These are phyloP conservation scores for Citrullus mucosospermus DNA, from an alignment of 306 rosid genomes.

Conservation along the genomic window DNA sequence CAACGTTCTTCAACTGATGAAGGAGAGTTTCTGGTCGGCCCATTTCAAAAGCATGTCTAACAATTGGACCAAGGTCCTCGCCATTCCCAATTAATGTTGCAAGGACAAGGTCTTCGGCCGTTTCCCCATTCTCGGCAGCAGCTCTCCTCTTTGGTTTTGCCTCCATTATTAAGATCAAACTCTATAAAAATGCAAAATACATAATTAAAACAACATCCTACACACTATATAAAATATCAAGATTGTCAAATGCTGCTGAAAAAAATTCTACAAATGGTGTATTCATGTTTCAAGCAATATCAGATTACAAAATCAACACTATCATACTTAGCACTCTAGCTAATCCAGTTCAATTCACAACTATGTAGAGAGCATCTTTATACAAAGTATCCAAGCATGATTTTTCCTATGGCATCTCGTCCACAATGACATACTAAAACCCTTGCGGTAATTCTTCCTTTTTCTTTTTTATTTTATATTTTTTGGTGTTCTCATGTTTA, in stretches of 20 bases:
- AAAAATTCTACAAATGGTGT: neutral
- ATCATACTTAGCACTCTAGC: neutral
- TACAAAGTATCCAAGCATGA: neutral
- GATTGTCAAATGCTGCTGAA: neutral
- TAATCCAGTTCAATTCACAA: neutral
- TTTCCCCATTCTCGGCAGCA: slow-evolving; percentile 51
- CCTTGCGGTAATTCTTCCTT: neutral
- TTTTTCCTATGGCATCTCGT: neutral
- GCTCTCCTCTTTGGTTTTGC: slow-evolving; percentile 40
- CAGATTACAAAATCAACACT: neutral
- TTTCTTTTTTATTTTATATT: neutral
- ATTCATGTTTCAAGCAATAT: neutral
- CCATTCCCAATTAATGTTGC: slow-evolving; percentile 78
- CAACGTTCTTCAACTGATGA: slow-evolving; percentile 64
- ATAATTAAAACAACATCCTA: neutral
- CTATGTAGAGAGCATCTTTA: neutral
- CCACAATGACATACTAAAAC: neutral
- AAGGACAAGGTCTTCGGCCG: slow-evolving; percentile 74
- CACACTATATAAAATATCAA: neutral
- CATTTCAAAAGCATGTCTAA: slow-evolving; percentile 86
- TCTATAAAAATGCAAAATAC: neutral
- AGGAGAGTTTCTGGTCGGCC: slow-evolving; percentile 72
- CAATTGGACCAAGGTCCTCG: slow-evolving; percentile 78
- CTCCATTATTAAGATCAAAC: slow-evolving; percentile 36
- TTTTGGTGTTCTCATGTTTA: neutral